Base-by-base conservation (phyloP, 2,329 filamentous ascomycete species). In the Grosmannia huntii region DNA sequence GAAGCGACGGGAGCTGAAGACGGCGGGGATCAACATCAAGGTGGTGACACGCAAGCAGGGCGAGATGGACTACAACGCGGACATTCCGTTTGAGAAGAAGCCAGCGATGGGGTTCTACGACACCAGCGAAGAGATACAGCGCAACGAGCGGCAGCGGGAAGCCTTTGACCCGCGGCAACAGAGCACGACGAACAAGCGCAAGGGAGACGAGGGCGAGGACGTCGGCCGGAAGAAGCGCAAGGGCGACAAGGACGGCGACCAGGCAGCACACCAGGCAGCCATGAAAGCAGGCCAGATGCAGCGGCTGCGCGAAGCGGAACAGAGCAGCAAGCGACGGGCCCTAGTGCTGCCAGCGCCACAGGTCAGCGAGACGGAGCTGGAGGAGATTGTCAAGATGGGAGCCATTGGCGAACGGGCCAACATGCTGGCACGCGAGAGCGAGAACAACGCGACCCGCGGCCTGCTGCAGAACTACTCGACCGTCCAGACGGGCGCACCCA, bases 41-140 rank as follows among this genome's bases (percentile, higher is more conserved):
- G 85, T 97, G 59, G 84, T 85, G 3, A 94, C 87, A 16, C 84
- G 87, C 61, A 97, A 97, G 76, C 85, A 90, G 76, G 94, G 94
- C 0, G 87, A 97, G 75, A 99, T 99, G 90, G 94, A 99, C 72
- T 99, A 99, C 76, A 99, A 99, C 72, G 94, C 94, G 66, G 94
- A 99, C 66, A 95, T 99, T 63, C 94, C 94, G 0, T 97, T 99
- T 64, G 94, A 99, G 71, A 96, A 94, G 72, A 88, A 89, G 63
- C 86, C 94, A 0, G 86, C 87, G 0, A 76, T 85, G 25, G 94
- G 94, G 14, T 99, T 99, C 70, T 96, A 92, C 73, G 92, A 99
- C 69, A 99, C 94, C 0, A 77, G 77, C 4, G 90, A 96, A 16
- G 94, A 99, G 69, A 76, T 87, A 64, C 73, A 76, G 5, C 79